Evolutionary conservation across 257 asterid genomes (phyloP), one percentile per base, ranked within the genome.

Genomic region (Salvia hispanica): DNA sequence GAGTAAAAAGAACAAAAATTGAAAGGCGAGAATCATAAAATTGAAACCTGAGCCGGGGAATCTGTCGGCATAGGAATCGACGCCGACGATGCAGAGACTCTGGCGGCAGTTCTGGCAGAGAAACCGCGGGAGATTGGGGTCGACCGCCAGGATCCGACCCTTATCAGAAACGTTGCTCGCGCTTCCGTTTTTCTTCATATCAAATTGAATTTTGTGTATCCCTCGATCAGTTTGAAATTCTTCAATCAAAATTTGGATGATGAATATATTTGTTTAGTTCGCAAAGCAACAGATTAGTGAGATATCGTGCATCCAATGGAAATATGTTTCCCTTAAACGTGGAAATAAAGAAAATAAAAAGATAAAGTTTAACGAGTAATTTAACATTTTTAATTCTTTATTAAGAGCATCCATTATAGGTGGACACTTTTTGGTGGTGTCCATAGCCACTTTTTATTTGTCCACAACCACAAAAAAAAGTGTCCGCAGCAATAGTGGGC

Each of bases 51-150:
- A 76, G 65, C 85, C 74, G 60, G 74, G 81, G 82, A 79, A 84
- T 65, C 85, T 90, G 50, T 86, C 96, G 70, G 92, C 91, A 75
- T 82, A 83, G 10, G 97, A 77, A 71, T 90, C 99, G 69, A 81
- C 81, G 67, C 97, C 93, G 66, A 74, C 84, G 87, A 94, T 73
- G 81, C 87, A 84, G 66, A 94, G 92, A 76, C 82, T 74, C 69
- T 87, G 86, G 43, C 86, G 99, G 84, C 99, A 94, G 83, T 90
- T 90, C 84, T 94, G 99, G 74, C 99, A 94, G 52, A 90, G 85
- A 81, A 83, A 94, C 70, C 97, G 83, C 14, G 99, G 97, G 9
- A 94, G 95, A 66, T 87, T 93, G 71, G 96, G 96, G 86, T 93
- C 96, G 18, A 83, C 90, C 58, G 89, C 94, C 53, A 93, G 77